Evolutionary conservation across 495 filamentous ascomycete genomes (phyloP), one percentile per base, ranked within the genome.

Genomic region (Antarctomyces pellizariae): DNA sequence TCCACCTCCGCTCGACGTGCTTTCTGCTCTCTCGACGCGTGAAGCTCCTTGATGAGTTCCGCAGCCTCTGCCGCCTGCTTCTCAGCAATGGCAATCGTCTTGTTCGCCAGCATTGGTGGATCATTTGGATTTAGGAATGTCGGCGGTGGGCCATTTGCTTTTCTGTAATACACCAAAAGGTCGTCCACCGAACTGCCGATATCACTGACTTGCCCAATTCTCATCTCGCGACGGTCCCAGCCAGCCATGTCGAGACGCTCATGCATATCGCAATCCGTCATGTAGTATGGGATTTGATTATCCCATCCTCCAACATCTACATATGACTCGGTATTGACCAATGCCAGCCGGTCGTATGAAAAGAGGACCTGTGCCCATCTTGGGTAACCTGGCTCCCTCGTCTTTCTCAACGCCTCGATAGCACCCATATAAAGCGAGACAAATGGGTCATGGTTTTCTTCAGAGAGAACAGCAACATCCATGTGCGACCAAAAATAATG

Each of bases 261-360:
- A 36, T 67, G 54, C 38, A 64, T 58, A 24, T 71, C 65, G 39
- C 64, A 70, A 31, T 69, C 62, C 1, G 64, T 62, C 31, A 45
- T 51, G 33, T 69, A 69, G 35, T 63, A 70, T 1, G 64, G 65
- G n/a, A 71, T 66, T 34, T 63, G 32, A 0, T 55, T 52, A 30
- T 70, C 64, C 59, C 61, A 69, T 0, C 51, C 60, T n/a, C 61
- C 61, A n/a, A 70, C 46, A 18, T 54, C 49, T 20, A 57, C 51
- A 20, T 52, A 51, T 1, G 63, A 57, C 7, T 36, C 37, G 13
- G 56, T 57, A 29, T 69, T 66, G 20, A 70, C 59, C 6, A 70
- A 43, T 4, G 65, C 50, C 8, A 72, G 49, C 16, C 58, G 54
- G 33, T 71, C 65, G 42, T 69, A 70, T 12, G 54, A 48, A 39